Percentiles rank a stretch among this genome's conserved stretches.
These are phyloP conservation scores for Cicer yamashitae DNA, from an alignment of 306 rosid genomes.

Conservation along the genomic window DNA sequence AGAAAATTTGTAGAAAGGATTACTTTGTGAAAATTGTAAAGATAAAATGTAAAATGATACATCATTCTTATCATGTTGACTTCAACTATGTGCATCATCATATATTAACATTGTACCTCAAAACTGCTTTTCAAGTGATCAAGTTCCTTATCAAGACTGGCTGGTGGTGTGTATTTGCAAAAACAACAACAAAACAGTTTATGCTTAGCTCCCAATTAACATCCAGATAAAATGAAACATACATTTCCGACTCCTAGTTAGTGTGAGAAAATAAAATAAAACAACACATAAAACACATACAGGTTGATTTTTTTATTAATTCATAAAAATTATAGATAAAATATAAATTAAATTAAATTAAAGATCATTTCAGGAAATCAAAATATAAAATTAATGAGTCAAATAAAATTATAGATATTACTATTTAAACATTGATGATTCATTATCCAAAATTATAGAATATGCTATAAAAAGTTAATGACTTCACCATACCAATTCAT, in stretches of 20 bases:
- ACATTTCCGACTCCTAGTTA: not conserved
- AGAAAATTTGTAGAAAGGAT: slow-evolving; percentile 44
- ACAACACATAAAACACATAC: not conserved
- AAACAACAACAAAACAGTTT: slow-evolving; percentile 26
- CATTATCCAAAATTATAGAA: no score
- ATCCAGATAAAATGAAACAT: not conserved
- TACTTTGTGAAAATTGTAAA: slow-evolving; percentile 51
- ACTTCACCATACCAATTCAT: no score
- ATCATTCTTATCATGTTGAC: slow-evolving; percentile 2
- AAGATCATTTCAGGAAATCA: no score
- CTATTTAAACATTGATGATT: no score
- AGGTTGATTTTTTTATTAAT: no score
- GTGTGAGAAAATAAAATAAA: not conserved
- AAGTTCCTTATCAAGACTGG: slow-evolving; percentile 87
- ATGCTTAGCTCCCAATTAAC: not conserved
- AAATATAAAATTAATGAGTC: no score
- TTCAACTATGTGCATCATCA: slow-evolving; percentile 10
- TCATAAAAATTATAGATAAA: no score
- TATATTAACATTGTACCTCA: slow-evolving; percentile 56
- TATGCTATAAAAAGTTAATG: no score
- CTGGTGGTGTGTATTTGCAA: slow-evolving; percentile 89
- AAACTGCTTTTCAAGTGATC: slow-evolving; percentile 75
- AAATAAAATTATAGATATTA: no score
- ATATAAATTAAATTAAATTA: no score
- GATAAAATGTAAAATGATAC: slow-evolving; percentile 48